Base-by-base conservation (phyloP, 2,329 filamentous ascomycete genomes). In the Nemania serpens region DNA sequence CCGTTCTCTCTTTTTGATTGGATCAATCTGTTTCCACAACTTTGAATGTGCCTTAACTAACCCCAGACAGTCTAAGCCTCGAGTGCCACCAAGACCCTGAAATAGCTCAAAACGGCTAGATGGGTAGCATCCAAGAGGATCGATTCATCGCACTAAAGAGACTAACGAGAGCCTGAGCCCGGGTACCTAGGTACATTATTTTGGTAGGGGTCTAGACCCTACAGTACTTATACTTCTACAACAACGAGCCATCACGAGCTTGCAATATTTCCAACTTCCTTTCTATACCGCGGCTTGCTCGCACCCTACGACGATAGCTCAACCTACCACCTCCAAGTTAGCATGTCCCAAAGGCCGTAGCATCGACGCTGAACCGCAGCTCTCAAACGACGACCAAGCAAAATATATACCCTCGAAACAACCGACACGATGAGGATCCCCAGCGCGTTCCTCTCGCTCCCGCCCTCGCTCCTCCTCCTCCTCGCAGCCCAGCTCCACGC, bases 401-500 rank as follows among this genome's bases (percentile, higher is more conserved):
- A n/a, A n/a, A n/a, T n/a, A n/a, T n/a, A n/a, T n/a, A n/a, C n/a
- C n/a, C n/a, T n/a, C n/a, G n/a, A n/a, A n/a, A n/a, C n/a, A 42
- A 13, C 33, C 39, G 29, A 33, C 48, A 61, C 54, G 20, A 66
- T 66, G 64, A 62, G 49, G 50, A 6, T 51, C 15, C 42, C 60
- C 18, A 12, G 18, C 48, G 56, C 62, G 12, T 49, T 66, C 29
- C 62, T 64, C 42, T 59, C 58, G 5, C 61, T 66, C 3, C 63
- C 63, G 12, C 61, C 63, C n/a, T 61, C 63, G 36, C 58, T 66
- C 17, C 75, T 84, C 45, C 71, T 81, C 15, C 75, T 85, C 22
- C 68, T 82, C 46, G 72, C 77, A 2, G 74, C 75, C 2, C 75
- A 78, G 47, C 68, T 76, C 13, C 66, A 69, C 2, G 76, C 77